Evolutionary conservation across 108 stramenopile genomes (phyloP), one percentile per base, ranked within the genome.

Genomic region (Nitzschia palea): DNA sequence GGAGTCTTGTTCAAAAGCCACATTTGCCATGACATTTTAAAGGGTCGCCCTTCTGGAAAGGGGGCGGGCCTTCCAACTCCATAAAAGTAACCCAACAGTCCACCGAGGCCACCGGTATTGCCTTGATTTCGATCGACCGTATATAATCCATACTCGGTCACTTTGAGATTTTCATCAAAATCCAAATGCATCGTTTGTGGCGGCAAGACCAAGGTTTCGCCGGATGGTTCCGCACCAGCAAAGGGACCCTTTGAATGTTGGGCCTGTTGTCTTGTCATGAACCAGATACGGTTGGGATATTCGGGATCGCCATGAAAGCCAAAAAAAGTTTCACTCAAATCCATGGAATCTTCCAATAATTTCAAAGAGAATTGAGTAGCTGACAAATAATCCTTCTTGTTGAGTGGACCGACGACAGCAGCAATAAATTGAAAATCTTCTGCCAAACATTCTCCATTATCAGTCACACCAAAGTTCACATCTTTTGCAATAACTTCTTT

Each of bases 81-180:
- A 63, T 84, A 92, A 61, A 92, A 82, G 62, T 70, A 87, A 29
- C 83, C 90, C 65, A 86, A 92, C 5, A 82, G 86, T 20, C 90
- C 90, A 33, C 90, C 90, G 27, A 92, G 61, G n/a, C 90, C 90
- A 34, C 90, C 90, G 33, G 90, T 92, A 76, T 92, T 88, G n/a
- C 90, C 90, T 34, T 84, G 73, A 15, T 80, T 62, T 30, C 86
- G 76, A 79, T 89, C 90, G 12, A 81, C 78, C 1, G 86, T 83
- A 59, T 92, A 89, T 50, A 88, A 83, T 33, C 86, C 86, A 55
- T 79, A 78, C 64, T 92, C 85, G 60, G 68, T 83, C 5, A 92
- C 66, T 42, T 73, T 57, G 36, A 79, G 82, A 25, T 83, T 72
- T 34, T 77, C 82, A 52, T 77, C 62, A 44, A 79, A 79, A 56